These are phyloP conservation scores for Pseudocercospora cruenta DNA, from an alignment of 2,329 filamentous ascomycete species.

Conservation along the genomic window DNA sequence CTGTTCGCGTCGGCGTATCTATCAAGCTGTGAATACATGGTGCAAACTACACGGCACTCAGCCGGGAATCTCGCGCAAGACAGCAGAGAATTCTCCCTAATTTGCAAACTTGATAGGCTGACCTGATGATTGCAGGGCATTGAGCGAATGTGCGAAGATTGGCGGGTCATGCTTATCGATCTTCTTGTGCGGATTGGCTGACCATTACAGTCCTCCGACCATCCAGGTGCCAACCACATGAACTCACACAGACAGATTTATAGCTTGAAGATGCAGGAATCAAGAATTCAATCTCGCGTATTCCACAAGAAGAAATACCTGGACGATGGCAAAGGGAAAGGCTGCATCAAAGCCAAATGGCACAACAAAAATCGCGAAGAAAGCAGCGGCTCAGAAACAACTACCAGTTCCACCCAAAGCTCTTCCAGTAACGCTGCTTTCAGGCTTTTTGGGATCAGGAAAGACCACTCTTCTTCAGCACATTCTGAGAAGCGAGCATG, in stretches of 20 bases:
- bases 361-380: constrained; percentile 10
- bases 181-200: constrained; percentile 11
- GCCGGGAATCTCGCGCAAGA: not conserved
- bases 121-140: not conserved
- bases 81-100: not conserved
- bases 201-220: constrained; percentile 20
- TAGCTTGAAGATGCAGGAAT: constrained; percentile 1
- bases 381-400: constrained; percentile 12
- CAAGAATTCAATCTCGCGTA: not conserved
- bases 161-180: constrained; percentile 8
- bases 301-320: not conserved
- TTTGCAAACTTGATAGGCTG: not conserved
- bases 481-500: constrained; percentile 68
- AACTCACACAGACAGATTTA: constrained; percentile 11
- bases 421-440: constrained; percentile 64
- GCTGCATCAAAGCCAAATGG: constrained; percentile 18
- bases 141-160: not conserved
- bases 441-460: constrained; percentile 67
- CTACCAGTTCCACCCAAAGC: constrained; percentile 33
- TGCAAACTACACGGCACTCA: not conserved
- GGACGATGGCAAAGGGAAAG: constrained; percentile 27
- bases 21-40: not conserved
- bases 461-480: constrained; percentile 73
- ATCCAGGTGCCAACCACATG: constrained; percentile 15
- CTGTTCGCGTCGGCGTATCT: no score